A percentile compares a stretch with the other conserved stretches of the same genome.
Conservation (phyloP, 2,329 filamentous ascomycete species). For the Stromatinia cepivora region DNA sequence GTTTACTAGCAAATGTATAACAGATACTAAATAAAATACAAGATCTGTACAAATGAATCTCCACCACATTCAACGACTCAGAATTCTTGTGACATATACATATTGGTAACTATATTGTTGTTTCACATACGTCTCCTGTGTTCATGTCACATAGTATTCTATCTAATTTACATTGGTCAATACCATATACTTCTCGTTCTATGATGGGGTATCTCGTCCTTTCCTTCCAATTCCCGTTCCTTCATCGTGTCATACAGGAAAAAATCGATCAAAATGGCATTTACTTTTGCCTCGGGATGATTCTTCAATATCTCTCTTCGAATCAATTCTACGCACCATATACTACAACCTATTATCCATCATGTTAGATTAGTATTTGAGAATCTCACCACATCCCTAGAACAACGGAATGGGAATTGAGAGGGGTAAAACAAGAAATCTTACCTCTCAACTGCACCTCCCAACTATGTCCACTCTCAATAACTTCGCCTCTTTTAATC, state of each 20-base stretch:
- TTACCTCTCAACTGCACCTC: slow-evolving; percentile 84
- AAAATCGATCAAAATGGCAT: slow-evolving; percentile 95
- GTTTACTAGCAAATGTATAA: not conserved
- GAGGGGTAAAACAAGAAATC: slow-evolving; percentile 27
- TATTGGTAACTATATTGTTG: not conserved
- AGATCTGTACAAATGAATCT: slow-evolving; percentile 13
- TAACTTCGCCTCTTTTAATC: slow-evolving; percentile 62
- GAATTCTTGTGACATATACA: not conserved
- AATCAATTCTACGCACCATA: slow-evolving; percentile 94
- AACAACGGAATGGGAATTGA: not conserved
- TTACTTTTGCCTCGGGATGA: slow-evolving; percentile 71
- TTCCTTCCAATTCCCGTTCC: slow-evolving; percentile 65
- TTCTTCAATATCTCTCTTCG: slow-evolving; percentile 72
- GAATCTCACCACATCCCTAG: not conserved
- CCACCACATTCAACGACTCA: not conserved
- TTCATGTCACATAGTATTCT: not conserved
- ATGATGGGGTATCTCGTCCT: slow-evolving; percentile 74
- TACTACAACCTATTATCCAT: slow-evolving; percentile 69
- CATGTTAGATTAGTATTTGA: not conserved
- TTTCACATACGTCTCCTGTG: not conserved
- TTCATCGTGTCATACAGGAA: slow-evolving; percentile 96
- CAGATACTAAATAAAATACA: slow-evolving; percentile 1
- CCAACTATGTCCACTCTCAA: slow-evolving; percentile 73
- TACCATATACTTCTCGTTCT: slow-evolving; percentile 95
- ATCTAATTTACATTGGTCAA: slow-evolving; percentile 44